Base-by-base conservation (phyloP, 768 basidiomycete species). In the Tephrocybe rancida region DNA sequence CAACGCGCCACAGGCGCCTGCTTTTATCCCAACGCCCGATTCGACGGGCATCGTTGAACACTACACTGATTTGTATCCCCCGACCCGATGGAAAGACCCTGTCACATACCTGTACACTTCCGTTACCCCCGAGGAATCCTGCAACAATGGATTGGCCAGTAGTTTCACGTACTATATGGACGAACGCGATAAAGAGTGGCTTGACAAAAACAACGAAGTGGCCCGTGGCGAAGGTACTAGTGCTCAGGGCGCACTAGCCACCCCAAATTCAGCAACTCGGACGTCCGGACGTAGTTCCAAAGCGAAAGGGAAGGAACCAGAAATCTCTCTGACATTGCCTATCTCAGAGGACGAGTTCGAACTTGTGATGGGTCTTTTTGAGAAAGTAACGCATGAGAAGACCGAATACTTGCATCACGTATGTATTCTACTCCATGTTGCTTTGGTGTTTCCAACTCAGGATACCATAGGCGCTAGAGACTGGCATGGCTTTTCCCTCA, bases 291-390 rank as follows among this genome's bases (percentile, higher is more conserved):
- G 76, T 4, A 88, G 86, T 63, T 81, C 86, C n/a, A 92, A 92
- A 70, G 84, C 84, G 8, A 94, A 89, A 61, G 91, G 88, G 52
- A 94, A 92, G 67, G 90, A 90, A 51, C 85, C 87, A 0, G 92
- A 95, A 46, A 70, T 80, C 4, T 69, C 72, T 2, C 82, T 80
- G 49, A 80, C 84, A 3, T 60, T 86, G 18, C 68, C 76, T 46
- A 88, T 98, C 54, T 79, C 84, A 3, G 95, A 97, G 64, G 93
- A 96, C 60, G 88, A 94, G 61, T 97, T 98, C 59, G 97, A 99
- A 69, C 77, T 95, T 54, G 85, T 95, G 54, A 96, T 98, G 94
- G 92, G 92, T 26, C 68, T 98, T 30, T 87, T 96, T 61, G 97
- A 99, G 76, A 90, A 88, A 64, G 78, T 88, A 35, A 92, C 94